These are phyloP conservation scores for Mortierella sp. DNA, from an alignment of 371 early-diverging fungal species.

Conservation along the genomic window DNA sequence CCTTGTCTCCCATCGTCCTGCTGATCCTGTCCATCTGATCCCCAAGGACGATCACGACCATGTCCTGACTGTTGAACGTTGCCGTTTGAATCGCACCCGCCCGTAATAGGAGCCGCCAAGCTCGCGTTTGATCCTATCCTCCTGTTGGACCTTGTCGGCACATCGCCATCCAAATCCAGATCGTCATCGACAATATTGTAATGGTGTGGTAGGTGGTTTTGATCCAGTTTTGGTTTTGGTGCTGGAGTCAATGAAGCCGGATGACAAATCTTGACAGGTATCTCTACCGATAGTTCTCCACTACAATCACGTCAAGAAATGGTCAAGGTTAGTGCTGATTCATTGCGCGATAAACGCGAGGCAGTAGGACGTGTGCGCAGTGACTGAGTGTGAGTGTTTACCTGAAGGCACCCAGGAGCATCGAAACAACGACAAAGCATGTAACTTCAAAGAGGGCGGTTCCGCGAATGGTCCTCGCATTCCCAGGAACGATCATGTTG, in stretches of 20 bases:
- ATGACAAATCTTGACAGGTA: conserved; percentile 69
- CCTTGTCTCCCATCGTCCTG: conserved; percentile 48
- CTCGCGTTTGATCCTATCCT: conserved; percentile 40
- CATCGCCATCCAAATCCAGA: conserved; percentile 37
- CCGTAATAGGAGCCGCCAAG: conserved; percentile 8
- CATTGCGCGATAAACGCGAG: no score
- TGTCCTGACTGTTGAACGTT: not conserved
- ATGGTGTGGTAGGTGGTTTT: conserved; percentile 57
- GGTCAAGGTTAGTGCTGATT: not conserved
- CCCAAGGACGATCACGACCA: conserved; percentile 31
- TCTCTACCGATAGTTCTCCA: conserved; percentile 64
- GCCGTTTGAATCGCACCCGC: not conserved
- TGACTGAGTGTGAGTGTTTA: no score
- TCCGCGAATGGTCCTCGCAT: conserved; percentile 63
- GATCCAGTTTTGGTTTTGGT: conserved; percentile 58
- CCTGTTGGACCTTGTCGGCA: conserved; percentile 25
- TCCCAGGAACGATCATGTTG: conserved; percentile 64
- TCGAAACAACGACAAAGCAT: conserved; percentile 61
- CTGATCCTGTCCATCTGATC: conserved; percentile 13
- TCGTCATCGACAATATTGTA: conserved; percentile 58
- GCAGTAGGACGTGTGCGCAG: no score
- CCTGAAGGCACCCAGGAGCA: conserved; percentile 66
- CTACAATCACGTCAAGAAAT: conserved; percentile 30
- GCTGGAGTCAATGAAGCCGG: conserved; percentile 64
- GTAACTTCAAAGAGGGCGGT: conserved; percentile 66